Conservation (phyloP, 1,284 basidiomycete species). For the Tetrapyrgos nigripes region DNA sequence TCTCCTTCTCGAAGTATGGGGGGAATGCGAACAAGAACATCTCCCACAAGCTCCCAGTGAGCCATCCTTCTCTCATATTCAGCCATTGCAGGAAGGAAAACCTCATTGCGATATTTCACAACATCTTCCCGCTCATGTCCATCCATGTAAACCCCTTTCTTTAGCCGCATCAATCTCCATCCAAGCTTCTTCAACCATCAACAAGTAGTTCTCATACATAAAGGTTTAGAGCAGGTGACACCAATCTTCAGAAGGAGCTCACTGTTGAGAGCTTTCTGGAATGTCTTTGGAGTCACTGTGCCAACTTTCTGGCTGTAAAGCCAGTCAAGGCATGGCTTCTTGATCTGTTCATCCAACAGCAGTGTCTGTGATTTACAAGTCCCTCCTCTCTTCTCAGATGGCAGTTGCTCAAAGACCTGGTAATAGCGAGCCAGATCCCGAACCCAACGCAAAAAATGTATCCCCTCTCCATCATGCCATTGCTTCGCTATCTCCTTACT, state of each 20-base stretch:
- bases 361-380: too few species aligned
- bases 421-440: constrained; percentile 32
- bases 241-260: too few species aligned
- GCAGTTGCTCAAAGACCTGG: too few species aligned
- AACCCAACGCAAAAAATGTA: constrained; percentile 35
- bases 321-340: constrained; percentile 25
- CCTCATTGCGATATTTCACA: constrained; percentile 33
- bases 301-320: constrained; percentile 30
- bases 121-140: constrained; percentile 44
- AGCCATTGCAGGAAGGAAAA: constrained; percentile 36
- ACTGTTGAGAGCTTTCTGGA: too few species aligned
- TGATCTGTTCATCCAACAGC: too few species aligned
- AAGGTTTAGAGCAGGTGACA: constrained; percentile 24
- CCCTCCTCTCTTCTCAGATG: too few species aligned
- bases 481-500: constrained; percentile 39
- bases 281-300: constrained; percentile 32
- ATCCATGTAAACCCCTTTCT: constrained; percentile 44
- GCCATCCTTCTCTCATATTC: constrained; percentile 33
- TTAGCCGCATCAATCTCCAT: constrained; percentile 25
- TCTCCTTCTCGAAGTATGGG: constrained; percentile 34
- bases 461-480: constrained; percentile 36
- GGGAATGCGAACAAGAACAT: constrained; percentile 18
- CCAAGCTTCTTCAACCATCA: too few species aligned
- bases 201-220: constrained; percentile 30
- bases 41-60: constrained; percentile 24